Percentiles rank a stretch among this genome's conserved stretches.
Conservation (phyloP, 2,329 filamentous ascomycete species). For the Chrysoporthe deuterocubensis region DNA sequence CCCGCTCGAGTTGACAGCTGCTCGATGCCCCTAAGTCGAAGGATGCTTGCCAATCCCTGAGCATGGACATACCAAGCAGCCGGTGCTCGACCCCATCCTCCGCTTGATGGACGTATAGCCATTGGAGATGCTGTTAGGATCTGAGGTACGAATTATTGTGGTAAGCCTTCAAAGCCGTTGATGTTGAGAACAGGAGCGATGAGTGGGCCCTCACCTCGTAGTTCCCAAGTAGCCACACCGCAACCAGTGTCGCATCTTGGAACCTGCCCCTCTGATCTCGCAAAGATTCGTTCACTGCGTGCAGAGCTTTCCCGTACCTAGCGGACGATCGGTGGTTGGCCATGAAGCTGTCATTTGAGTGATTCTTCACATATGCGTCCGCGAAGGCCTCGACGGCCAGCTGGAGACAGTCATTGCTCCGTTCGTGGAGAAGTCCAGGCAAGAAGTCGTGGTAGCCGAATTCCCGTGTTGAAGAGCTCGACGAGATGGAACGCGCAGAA, state of each 20-base stretch:
- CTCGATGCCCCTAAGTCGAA: background rate
- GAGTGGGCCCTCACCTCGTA: background rate
- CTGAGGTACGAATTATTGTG: background rate
- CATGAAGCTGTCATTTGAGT: background rate
- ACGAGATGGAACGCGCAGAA: background rate
- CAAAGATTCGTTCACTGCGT: background rate
- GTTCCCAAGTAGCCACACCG: constrained; percentile 11
- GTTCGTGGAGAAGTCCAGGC: background rate
- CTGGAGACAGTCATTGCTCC: background rate
- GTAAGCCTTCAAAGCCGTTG: background rate
- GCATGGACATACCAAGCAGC: constrained; percentile 7
- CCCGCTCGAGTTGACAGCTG: constrained; percentile 3
- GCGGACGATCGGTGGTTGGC: background rate
- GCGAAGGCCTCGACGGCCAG: constrained; percentile 10
- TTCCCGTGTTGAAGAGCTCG: background rate
- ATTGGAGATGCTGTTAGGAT: background rate
- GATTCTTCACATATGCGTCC: background rate
- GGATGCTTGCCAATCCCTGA: constrained; percentile 4
- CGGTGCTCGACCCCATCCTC: background rate
- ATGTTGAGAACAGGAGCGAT: background rate
- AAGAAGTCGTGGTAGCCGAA: constrained; percentile 4
- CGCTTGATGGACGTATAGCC: background rate
- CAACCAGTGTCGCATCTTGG: constrained; percentile 4
- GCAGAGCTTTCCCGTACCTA: background rate
- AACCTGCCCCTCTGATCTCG: background rate